These are phyloP conservation scores for Cyclostephanos invisitatus DNA, from an alignment of 108 stramenopile species.

Conservation along the genomic window DNA sequence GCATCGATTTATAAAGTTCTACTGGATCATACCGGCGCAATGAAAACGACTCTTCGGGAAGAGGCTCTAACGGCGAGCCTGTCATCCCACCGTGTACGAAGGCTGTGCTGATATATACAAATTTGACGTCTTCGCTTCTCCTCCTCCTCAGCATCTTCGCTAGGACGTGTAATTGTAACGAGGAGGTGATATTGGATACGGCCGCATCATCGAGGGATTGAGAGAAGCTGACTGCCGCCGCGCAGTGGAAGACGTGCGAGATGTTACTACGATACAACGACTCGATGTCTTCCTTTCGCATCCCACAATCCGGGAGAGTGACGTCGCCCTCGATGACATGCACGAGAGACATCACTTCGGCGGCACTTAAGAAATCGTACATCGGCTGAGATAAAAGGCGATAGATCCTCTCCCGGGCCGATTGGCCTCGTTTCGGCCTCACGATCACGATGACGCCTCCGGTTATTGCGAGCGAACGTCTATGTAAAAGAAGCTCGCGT, in stretches of 20 bases:
- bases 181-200: slow-evolving; percentile 73
- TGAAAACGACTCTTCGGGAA: slow-evolving; percentile 62
- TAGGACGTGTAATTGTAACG: slow-evolving; percentile 64
- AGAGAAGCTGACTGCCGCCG: slow-evolving; percentile 85
- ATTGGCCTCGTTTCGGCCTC: slow-evolving; percentile 56
- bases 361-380: slow-evolving; percentile 64
- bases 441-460: slow-evolving; percentile 62
- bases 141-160: slow-evolving; percentile 45
- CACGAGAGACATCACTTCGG: slow-evolving; percentile 56
- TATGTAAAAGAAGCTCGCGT: slow-evolving; percentile 67
- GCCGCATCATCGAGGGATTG: slow-evolving; percentile 78
- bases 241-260: slow-evolving; percentile 82
- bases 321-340: slow-evolving; percentile 77
- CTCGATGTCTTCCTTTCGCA: slow-evolving; percentile 40
- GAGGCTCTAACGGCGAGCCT: slow-evolving; percentile 59
- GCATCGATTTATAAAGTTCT: slow-evolving; percentile 78
- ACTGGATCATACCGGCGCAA: slow-evolving; percentile 62
- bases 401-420: slow-evolving; percentile 54
- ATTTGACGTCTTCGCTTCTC: slow-evolving; percentile 49
- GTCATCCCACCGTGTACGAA: slow-evolving; percentile 82
- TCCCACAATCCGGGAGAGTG: slow-evolving; percentile 55
- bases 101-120: slow-evolving; percentile 86
- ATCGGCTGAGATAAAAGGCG: slow-evolving; percentile 55
- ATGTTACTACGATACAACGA: slow-evolving; percentile 46
- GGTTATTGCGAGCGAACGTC: slow-evolving; percentile 43